phyloP scores from a whole-genome alignment of 768 basidiomycete genomes.

The Pulveroboletus sp. region DNA sequence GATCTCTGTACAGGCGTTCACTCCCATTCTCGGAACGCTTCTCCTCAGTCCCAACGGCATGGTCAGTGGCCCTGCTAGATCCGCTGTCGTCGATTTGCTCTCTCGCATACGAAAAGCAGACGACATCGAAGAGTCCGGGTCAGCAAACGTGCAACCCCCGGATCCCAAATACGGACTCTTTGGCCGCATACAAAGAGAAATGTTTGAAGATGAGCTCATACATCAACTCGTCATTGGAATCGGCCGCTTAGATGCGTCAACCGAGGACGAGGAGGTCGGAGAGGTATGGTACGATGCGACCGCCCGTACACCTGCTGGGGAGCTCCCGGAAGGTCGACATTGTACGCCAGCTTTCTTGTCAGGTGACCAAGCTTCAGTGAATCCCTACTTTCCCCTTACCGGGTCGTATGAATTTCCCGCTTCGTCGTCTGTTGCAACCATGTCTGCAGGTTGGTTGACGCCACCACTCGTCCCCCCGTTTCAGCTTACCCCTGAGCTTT shows the following conservation, averaged over 20 bases:
- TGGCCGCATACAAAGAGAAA: constrained; percentile 48
- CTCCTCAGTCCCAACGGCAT: constrained; percentile 74
- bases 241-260: constrained; percentile 57
- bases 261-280: constrained; percentile 34
- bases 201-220: constrained; percentile 79
- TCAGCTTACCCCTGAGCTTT: constrained; percentile 14
- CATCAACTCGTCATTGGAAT: constrained; percentile 88
- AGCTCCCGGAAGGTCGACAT: constrained; percentile 20
- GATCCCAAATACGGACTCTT: constrained; percentile 43
- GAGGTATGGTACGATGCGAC: constrained; percentile 33
- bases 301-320: constrained; percentile 30
- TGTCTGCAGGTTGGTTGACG: constrained; percentile 14
- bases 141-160: constrained; percentile 33
- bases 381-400: constrained; percentile 53
- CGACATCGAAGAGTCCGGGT: constrained; percentile 33
- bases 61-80: constrained; percentile 70
- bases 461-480: constrained; percentile 16
- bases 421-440: constrained; percentile 20
- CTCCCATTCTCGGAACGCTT: constrained; percentile 84
- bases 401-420: constrained; percentile 29
- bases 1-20: constrained; percentile 84
- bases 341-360: constrained; percentile 7
- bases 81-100: constrained; percentile 75
- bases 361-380: constrained; percentile 25
- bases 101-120: constrained; percentile 64